Conservation (phyloP, 148 eudicot genomes). For the Vaccinium corymbosum region DNA sequence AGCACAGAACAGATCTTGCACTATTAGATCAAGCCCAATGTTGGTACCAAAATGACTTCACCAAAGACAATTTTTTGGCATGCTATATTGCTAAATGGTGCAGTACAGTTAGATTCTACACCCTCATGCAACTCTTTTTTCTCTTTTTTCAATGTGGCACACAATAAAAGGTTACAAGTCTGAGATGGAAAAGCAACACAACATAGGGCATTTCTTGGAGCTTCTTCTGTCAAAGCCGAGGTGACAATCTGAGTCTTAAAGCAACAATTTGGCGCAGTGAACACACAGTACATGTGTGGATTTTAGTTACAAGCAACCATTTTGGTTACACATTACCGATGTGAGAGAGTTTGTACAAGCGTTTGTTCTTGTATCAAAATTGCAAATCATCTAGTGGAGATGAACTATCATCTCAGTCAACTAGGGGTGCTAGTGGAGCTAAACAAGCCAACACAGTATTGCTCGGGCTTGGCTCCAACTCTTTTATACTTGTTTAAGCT, state of each 20-base stretch:
- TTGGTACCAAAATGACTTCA: background rate
- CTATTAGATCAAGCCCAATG: background rate
- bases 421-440: too few relatives aligned
- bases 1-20: background rate
- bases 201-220: background rate
- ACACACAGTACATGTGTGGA: background rate
- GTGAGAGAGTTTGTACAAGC: background rate
- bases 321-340: background rate
- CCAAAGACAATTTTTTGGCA: background rate
- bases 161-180: background rate
- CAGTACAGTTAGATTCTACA: background rate
- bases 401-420: background rate
- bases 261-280: constrained; percentile 2
- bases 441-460: too few relatives aligned
- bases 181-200: background rate
- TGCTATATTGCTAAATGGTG: background rate
- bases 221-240: background rate
- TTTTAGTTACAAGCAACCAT: background rate
- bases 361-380: background rate
- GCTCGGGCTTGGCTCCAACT: too few relatives aligned
- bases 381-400: background rate
- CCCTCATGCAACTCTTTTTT: background rate
- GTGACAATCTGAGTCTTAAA: background rate
- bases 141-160: background rate
- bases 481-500: too few relatives aligned